Percentiles rank a stretch among this genome's conserved stretches.
Conservation (phyloP, 257 asterid genomes). For the Scutellaria baicalensis region DNA sequence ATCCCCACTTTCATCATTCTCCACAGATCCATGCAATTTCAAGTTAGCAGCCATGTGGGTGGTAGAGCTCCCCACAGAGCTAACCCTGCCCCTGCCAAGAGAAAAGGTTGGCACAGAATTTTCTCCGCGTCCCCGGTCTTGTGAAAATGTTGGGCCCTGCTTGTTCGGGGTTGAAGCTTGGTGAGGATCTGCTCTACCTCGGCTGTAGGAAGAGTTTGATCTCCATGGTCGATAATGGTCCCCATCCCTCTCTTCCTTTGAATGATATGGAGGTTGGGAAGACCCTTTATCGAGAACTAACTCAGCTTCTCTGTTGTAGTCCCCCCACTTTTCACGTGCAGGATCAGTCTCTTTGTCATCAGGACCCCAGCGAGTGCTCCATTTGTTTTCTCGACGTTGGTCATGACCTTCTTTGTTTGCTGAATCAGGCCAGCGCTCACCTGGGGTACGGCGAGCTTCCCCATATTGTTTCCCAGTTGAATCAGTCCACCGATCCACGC, state of each 20-base stretch:
- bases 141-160: slow-evolving; percentile 47
- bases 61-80: slow-evolving; percentile 36
- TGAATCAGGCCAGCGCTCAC: slow-evolving; percentile 71
- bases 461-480: slow-evolving; percentile 64
- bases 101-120: slow-evolving; percentile 39
- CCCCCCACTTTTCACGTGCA: slow-evolving; percentile 70
- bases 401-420: slow-evolving; percentile 75
- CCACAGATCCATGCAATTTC: slow-evolving; percentile 44
- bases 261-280: slow-evolving; percentile 37
- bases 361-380: slow-evolving; percentile 96
- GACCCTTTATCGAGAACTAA: slow-evolving; percentile 49
- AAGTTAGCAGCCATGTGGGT: slow-evolving; percentile 27
- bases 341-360: slow-evolving; percentile 53
- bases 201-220: slow-evolving; percentile 53
- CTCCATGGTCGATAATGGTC: slow-evolving; percentile 86
- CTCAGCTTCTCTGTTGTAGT: slow-evolving; percentile 53
- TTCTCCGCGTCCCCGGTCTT: slow-evolving; percentile 84
- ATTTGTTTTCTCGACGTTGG: slow-evolving; percentile 86
- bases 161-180: slow-evolving; percentile 50
- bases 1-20: slow-evolving; percentile 45
- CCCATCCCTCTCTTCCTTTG: slow-evolving; percentile 79
- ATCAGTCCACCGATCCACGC: slow-evolving; percentile 68
- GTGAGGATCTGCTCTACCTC: slow-evolving; percentile 73
- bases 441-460: slow-evolving; percentile 65
- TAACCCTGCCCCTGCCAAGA: slow-evolving; percentile 59